Evolutionary conservation across 345 rosid genomes (phyloP).

Genomic region (Mallotus nudiflorus): DNA sequence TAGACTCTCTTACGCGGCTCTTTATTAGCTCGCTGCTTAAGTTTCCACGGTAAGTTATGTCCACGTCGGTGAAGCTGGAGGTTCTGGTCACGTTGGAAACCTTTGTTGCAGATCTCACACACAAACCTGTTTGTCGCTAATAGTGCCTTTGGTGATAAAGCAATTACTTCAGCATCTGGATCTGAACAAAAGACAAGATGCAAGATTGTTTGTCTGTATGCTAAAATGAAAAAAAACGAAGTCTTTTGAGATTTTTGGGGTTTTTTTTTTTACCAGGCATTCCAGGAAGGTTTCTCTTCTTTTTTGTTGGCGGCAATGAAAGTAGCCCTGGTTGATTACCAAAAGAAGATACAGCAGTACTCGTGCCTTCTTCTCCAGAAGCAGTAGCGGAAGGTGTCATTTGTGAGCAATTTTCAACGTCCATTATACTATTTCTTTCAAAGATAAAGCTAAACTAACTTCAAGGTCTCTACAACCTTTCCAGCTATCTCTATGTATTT

Average conservation of each 20-base stretch:
- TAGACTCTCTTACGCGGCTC: conserved; percentile 65
- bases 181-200: conserved; percentile 34
- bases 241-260: background rate
- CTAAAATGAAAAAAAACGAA: background rate
- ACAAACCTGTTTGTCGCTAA: conserved; percentile 66
- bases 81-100: conserved; percentile 80
- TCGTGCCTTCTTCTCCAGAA: conserved; percentile 44
- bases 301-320: conserved; percentile 38
- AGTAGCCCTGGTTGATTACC: conserved; percentile 27
- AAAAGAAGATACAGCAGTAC: conserved; percentile 20
- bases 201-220: background rate
- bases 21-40: conserved; percentile 50
- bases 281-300: conserved; percentile 81
- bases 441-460: background rate
- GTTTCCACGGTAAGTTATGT: conserved; percentile 82
- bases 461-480: background rate
- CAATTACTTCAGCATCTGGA: conserved; percentile 76
- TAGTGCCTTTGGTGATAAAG: conserved; percentile 62
- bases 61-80: conserved; percentile 80
- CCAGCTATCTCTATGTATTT: background rate
- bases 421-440: conserved; percentile 30
- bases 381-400: conserved; percentile 39
- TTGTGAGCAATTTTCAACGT: conserved; percentile 42
- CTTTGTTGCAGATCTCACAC: conserved; percentile 83
- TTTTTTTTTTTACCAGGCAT: conserved; percentile 58